phyloP scores from a whole-genome alignment of 495 filamentous ascomycete genomes.

The Penicillium riverlandense region DNA sequence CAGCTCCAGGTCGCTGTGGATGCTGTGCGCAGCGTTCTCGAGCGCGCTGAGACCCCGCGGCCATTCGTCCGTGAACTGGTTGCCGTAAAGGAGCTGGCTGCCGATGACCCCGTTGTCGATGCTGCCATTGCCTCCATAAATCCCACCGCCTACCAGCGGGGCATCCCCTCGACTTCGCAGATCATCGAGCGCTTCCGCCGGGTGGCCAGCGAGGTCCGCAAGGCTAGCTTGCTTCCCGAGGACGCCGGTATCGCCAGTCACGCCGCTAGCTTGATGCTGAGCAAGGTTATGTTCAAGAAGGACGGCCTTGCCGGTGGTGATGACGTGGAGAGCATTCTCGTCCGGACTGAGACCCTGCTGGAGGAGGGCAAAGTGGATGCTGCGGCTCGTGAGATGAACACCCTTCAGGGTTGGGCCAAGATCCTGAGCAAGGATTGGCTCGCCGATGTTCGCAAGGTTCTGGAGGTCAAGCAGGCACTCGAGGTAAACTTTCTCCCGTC shows the following conservation, averaged over 20 bases:
- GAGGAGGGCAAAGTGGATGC: constrained; percentile 89
- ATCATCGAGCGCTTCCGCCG: constrained; percentile 93
- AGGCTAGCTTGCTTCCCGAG: constrained; percentile 84
- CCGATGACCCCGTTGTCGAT: constrained; percentile 72
- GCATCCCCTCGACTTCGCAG: constrained; percentile 72
- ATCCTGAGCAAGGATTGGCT: constrained; percentile 90
- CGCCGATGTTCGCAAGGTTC: constrained; percentile 72
- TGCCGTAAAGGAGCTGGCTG: constrained; percentile 85
- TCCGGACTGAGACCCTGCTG: constrained; percentile 76
- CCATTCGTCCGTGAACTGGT: constrained; percentile 89
- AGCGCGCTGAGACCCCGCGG: constrained; percentile 61
- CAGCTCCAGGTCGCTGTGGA: constrained; percentile 93
- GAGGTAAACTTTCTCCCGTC: constrained; percentile 57
- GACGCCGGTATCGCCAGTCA: constrained; percentile 92
- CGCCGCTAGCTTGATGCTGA: constrained; percentile 77
- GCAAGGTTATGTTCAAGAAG: constrained; percentile 92
- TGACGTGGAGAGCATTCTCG: constrained; percentile 91
- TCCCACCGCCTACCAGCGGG: constrained; percentile 86
- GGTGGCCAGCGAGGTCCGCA: constrained; percentile 88
- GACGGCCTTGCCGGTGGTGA: constrained; percentile 76
- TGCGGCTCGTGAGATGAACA: constrained; percentile 92
- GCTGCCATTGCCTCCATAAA: constrained; percentile 93
- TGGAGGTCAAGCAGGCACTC: constrained; percentile 93
- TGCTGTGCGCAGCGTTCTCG: constrained; percentile 75
- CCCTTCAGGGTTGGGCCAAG: constrained; percentile 85